Conservation (phyloP, 2,329 filamentous ascomycete genomes). For the Colletotrichum gloeosporioides region DNA sequence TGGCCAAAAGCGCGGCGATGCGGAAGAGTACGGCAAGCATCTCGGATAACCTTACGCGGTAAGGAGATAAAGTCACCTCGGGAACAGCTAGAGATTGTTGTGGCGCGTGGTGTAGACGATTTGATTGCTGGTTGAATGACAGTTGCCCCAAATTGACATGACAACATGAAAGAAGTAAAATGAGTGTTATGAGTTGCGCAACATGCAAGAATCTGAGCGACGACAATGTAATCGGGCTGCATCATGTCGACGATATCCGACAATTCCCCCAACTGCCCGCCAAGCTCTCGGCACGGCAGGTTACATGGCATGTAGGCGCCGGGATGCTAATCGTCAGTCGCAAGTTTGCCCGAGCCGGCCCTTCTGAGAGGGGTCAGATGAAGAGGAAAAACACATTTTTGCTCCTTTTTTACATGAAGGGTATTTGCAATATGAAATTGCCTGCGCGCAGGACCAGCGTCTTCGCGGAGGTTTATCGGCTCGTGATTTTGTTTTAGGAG, state of each 20-base stretch:
- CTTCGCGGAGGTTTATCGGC: neutral
- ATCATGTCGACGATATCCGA: neutral
- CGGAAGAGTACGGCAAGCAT: neutral
- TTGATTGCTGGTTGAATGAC: neutral
- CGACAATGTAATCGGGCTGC: neutral
- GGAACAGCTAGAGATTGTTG: neutral
- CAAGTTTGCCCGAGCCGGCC: neutral
- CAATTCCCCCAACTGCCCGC: neutral
- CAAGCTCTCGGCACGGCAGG: neutral
- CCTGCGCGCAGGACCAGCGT: neutral
- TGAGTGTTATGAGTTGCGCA: neutral
- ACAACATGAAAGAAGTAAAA: neutral
- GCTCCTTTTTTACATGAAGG: neutral
- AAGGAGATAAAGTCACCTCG: neutral
- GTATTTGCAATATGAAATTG: neutral
- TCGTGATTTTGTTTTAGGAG: neutral
- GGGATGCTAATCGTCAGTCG: neutral
- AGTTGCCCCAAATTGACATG: neutral
- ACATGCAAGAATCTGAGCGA: neutral
- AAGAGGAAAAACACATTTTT: neutral
- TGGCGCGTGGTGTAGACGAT: neutral
- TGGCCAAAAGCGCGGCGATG: neutral
- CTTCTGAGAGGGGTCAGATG: neutral
- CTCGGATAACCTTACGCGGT: neutral
- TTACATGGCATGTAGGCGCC: neutral